These are phyloP conservation scores for Stentor roeselii DNA, from an alignment of 73 alveolate genomes.

Conservation along the genomic window DNA sequence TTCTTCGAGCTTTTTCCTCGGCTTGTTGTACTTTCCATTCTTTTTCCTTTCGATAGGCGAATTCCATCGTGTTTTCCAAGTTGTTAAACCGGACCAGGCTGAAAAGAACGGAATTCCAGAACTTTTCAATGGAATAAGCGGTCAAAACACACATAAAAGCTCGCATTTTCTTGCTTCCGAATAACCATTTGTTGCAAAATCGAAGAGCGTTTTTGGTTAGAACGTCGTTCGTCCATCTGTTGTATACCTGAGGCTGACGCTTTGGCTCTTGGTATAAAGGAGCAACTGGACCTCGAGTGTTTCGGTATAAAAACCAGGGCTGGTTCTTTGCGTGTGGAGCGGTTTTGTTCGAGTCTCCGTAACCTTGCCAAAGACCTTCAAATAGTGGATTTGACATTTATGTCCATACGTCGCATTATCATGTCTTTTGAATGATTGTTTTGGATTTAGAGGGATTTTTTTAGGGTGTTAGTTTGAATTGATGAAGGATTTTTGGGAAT, in stretches of 20 bases:
- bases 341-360: neutral
- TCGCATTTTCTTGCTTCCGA: neutral
- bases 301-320: conserved; percentile 14
- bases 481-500: too few relatives aligned
- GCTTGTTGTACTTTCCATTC: conserved; percentile 16
- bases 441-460: too few relatives aligned
- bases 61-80: conserved; percentile 19
- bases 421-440: too few relatives aligned
- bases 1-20: conserved; percentile 21
- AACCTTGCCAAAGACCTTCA: neutral
- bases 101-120: neutral
- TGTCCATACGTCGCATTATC: too few relatives aligned
- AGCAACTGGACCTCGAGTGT: neutral
- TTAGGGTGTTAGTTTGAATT: too few relatives aligned
- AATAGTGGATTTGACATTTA: neutral
- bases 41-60: neutral
- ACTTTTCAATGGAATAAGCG: neutral
- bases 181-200: neutral
- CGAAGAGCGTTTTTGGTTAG: neutral
- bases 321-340: conserved; percentile 1
- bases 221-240: neutral
- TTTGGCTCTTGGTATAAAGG: neutral
- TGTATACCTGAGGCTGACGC: conserved; percentile 6
- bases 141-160: neutral
- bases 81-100: neutral